phyloP scores from a whole-genome alignment of 75 land plant species.

The Cunninghamia lanceolata region DNA sequence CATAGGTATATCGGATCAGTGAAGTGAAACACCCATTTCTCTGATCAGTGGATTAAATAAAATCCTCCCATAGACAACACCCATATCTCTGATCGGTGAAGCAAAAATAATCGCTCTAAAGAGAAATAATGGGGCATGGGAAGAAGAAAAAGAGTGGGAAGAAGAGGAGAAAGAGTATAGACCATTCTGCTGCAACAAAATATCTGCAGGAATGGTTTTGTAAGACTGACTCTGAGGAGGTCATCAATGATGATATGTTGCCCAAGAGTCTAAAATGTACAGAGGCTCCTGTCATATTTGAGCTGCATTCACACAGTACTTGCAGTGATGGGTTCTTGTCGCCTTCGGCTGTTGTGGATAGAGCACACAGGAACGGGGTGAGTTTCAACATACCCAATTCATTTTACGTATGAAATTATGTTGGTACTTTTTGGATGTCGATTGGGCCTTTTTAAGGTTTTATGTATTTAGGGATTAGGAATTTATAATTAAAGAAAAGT shows the following conservation, averaged over 20 bases:
- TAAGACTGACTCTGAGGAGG: not conserved
- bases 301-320: slow-evolving; percentile 80
- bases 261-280: slow-evolving; percentile 1
- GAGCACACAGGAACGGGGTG: slow-evolving; percentile 86
- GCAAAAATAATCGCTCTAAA: not conserved
- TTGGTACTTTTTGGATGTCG: not conserved
- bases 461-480: no score
- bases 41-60: no score
- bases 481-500: no score
- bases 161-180: slow-evolving; percentile 39
- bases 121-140: slow-evolving; percentile 13
- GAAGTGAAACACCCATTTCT: no score
- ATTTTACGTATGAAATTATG: not conserved
- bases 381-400: slow-evolving; percentile 8
- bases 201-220: slow-evolving; percentile 50
- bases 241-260: slow-evolving; percentile 16
- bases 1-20: no score
- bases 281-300: slow-evolving; percentile 40
- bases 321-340: slow-evolving; percentile 89
- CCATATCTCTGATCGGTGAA: not conserved
- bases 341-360: slow-evolving; percentile 76
- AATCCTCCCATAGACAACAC: not conserved
- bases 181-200: slow-evolving; percentile 27
- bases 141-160: slow-evolving; percentile 51
- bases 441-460: not conserved